Evolutionary conservation across 2,329 filamentous ascomycete species (phyloP).

Genomic region (Ampelomyces quisqualis): DNA sequence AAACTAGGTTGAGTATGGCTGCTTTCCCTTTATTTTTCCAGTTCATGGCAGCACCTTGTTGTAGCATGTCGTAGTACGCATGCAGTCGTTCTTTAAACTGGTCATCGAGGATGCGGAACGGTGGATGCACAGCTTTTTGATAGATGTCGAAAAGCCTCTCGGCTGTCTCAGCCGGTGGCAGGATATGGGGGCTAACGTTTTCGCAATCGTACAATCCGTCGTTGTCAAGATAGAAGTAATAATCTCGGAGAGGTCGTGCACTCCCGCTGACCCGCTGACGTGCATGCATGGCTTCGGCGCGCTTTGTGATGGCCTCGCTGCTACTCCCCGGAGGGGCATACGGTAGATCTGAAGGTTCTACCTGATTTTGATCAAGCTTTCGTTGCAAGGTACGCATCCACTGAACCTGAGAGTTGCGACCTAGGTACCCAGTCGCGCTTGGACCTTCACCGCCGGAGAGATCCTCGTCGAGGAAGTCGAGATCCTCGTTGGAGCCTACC

Average conservation of each 20-base stretch:
- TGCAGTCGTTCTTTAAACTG: slow-evolving; percentile 26
- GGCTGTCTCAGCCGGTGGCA: slow-evolving; percentile 36
- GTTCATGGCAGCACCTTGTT: slow-evolving; percentile 7
- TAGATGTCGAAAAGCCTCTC: slow-evolving; percentile 40
- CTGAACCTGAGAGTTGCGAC: slow-evolving; percentile 37
- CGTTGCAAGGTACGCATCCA: slow-evolving; percentile 36
- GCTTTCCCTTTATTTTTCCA: slow-evolving; percentile 33
- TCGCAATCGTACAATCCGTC: slow-evolving; percentile 27
- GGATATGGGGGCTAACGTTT: slow-evolving; percentile 25
- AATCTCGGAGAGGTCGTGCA: slow-evolving; percentile 22
- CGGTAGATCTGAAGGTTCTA: slow-evolving; percentile 10
- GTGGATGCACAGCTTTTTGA: slow-evolving; percentile 8
- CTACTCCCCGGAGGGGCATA: slow-evolving; percentile 23
- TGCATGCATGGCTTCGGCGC: slow-evolving; percentile 20
- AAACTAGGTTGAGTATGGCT: slow-evolving; percentile 45
- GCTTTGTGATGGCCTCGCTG: slow-evolving; percentile 10
- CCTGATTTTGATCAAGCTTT: slow-evolving; percentile 11
- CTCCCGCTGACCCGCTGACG: slow-evolving; percentile 9
- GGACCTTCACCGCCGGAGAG: slow-evolving; percentile 26
- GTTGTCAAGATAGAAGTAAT: slow-evolving; percentile 40
- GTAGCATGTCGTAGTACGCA: slow-evolving; percentile 13
- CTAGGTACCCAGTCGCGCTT: slow-evolving; percentile 36
- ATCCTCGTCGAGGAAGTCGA: slow-evolving; percentile 35
- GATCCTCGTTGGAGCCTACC: slow-evolving; percentile 30
- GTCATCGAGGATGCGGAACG: slow-evolving; percentile 24